Percentiles rank a stretch among this genome's conserved stretches.
Conservation (phyloP, 2,329 filamentous ascomycete species). For the Fusarium ambrosium region DNA sequence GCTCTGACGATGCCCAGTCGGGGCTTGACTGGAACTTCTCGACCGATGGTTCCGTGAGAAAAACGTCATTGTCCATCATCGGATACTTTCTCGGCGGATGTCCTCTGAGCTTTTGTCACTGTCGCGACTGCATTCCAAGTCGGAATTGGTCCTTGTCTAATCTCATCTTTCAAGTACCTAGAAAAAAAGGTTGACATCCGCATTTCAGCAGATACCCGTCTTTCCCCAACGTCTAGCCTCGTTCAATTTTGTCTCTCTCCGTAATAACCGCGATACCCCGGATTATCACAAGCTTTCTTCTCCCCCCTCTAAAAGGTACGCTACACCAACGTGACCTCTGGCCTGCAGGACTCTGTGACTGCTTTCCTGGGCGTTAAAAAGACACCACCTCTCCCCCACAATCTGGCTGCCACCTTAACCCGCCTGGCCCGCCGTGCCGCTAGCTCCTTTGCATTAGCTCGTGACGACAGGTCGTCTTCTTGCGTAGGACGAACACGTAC, state of each 20-base stretch:
- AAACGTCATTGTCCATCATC: conserved; percentile 2
- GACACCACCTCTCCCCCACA: conserved; percentile 14
- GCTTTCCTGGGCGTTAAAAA: conserved; percentile 18
- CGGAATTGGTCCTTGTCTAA: background rate
- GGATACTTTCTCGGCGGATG: background rate
- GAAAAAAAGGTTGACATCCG: background rate
- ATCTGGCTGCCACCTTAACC: background rate
- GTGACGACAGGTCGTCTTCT: conserved; percentile 12
- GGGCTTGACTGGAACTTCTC: background rate
- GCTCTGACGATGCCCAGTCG: background rate
- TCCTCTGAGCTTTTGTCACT: background rate
- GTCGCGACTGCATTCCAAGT: background rate
- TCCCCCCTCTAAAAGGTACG: conserved; percentile 15
- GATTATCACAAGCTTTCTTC: conserved; percentile 7
- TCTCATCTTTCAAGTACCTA: background rate
- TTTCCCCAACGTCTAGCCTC: background rate
- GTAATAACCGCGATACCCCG: background rate
- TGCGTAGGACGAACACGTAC: conserved; percentile 27
- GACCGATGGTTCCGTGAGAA: background rate
- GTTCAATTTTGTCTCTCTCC: background rate
- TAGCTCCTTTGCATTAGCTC: conserved; percentile 28
- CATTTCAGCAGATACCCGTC: background rate
- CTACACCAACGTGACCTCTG: conserved; percentile 27
- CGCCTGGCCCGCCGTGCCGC: conserved; percentile 13
- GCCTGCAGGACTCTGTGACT: conserved; percentile 13